Percentiles rank a stretch among this genome's conserved stretches.
These are phyloP conservation scores for Septoria linicola DNA, from an alignment of 2,329 filamentous ascomycete species.

Conservation along the genomic window DNA sequence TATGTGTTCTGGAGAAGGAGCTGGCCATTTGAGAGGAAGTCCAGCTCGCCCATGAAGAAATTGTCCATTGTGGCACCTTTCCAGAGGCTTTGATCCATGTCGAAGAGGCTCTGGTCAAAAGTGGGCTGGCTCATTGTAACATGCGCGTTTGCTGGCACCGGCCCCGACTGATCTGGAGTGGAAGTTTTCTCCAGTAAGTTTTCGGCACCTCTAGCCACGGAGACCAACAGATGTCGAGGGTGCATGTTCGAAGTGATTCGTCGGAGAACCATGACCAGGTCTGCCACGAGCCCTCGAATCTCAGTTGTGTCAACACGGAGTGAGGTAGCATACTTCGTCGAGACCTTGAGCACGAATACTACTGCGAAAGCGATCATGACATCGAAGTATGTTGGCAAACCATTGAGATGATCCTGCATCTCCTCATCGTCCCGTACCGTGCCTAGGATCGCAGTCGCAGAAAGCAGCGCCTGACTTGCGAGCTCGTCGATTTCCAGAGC, in stretches of 20 bases:
- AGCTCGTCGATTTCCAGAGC: constrained; percentile 35
- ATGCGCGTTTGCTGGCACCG: constrained; percentile 32
- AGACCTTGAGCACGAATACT: constrained; percentile 35
- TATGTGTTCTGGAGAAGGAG: constrained; percentile 25
- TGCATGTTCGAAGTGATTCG: constrained; percentile 35
- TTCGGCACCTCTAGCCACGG: constrained; percentile 31
- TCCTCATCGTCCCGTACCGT: constrained; percentile 30
- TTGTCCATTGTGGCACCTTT: constrained; percentile 29
- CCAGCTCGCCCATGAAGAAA: constrained; percentile 36
- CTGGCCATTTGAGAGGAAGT: constrained; percentile 33
- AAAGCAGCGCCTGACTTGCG: constrained; percentile 30
- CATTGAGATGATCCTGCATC: constrained; percentile 33
- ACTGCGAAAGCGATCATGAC: constrained; percentile 37
- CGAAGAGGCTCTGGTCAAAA: constrained; percentile 33
- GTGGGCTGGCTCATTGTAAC: constrained; percentile 33
- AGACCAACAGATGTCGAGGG: constrained; percentile 33
- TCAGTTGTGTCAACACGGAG: constrained; percentile 33
- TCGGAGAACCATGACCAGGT: constrained; percentile 32
- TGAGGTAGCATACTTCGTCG: constrained; percentile 32
- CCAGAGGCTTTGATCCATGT: constrained; percentile 29
- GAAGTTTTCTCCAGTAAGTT: constrained; percentile 30
- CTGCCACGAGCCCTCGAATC: constrained; percentile 28
- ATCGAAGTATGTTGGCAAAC: constrained; percentile 36
- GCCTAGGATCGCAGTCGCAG: constrained; percentile 31
- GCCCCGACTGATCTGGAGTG: constrained; percentile 18